A percentile compares a stretch with the other conserved stretches of the same genome.
These are phyloP conservation scores for Spathaspora gorwiae DNA, from an alignment of 805 yeast species.

Conservation along the genomic window DNA sequence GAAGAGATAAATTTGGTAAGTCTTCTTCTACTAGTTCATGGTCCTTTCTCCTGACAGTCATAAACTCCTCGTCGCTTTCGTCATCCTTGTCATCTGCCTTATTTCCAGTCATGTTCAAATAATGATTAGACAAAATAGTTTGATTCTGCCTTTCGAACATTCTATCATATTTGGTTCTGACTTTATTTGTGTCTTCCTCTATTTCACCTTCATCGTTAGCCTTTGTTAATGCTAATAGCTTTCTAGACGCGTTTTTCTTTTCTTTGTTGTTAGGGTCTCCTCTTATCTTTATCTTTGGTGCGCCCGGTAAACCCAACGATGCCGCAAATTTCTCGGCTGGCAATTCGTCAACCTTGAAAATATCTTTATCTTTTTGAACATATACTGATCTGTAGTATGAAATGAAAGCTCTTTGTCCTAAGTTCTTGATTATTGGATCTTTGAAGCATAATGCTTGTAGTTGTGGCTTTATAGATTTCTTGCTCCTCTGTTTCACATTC, in stretches of 20 bases:
- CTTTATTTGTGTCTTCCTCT: slow-evolving; percentile 23
- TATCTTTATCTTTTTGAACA: slow-evolving; percentile 81
- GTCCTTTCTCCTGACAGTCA: slow-evolving; percentile 73
- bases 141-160: slow-evolving; percentile 96
- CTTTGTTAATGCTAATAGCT: slow-evolving; percentile 52
- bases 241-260: slow-evolving; percentile 76
- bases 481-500: slow-evolving; percentile 70
- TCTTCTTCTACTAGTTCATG: slow-evolving; percentile 66
- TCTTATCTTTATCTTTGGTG: slow-evolving; percentile 81
- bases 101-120: slow-evolving; percentile 62
- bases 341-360: slow-evolving; percentile 70
- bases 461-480: slow-evolving; percentile 72
- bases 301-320: slow-evolving; percentile 91
- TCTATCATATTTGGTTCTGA: slow-evolving; percentile 85
- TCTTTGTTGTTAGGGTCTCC: slow-evolving; percentile 56
- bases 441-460: slow-evolving; percentile 87
- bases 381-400: slow-evolving; percentile 83
- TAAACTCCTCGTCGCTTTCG: slow-evolving; percentile 66
- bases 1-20: slow-evolving; percentile 54
- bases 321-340: slow-evolving; percentile 83
- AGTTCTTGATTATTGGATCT: slow-evolving; percentile 84
- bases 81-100: slow-evolving; percentile 20
- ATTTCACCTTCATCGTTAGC: slow-evolving; percentile 56
- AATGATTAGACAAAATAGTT: slow-evolving; percentile 85
- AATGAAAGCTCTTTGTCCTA: slow-evolving; percentile 94